Base-by-base conservation (phyloP, 1,139 yeast genomes). In the Pichia sp. region DNA sequence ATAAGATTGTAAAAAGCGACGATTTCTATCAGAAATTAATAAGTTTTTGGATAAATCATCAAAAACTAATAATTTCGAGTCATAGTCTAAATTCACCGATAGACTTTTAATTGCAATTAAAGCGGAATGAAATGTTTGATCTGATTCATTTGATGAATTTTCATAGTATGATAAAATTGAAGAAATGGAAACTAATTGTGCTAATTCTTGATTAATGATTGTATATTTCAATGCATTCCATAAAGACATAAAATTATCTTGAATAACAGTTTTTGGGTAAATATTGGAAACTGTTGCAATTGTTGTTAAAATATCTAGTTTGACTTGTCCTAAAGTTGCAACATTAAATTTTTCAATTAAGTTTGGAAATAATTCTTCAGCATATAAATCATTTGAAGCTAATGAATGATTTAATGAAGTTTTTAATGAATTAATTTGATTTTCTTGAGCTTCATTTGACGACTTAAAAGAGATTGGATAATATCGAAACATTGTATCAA, bases 401-500 rank as follows among this genome's bases (percentile, higher is more conserved):
- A 93, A 76, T 9, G 88, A 86, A 41, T 58, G 57, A 51, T 81
- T 74, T 52, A 93, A 72, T 11, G 80, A 75, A 10, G 62, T 46
- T 62, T 88, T 89, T 59, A 93, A 74, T 51, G 89, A 87, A 1
- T 75, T 78, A 1, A 90, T 79, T 0, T 96, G 81, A 56, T 90
- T 87, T 56, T 84, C 82, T 66, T 90, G 89, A 0, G 96, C 96
- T 67, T 91, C 96, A 64, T 87, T 84, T 1, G 98, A 96, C 1
- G 99, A 97, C 55, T 83, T 84, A 70, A 95, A 95, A 0, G 97
- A 87, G 50, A 95, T 91, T 5, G 99, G 99, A 70, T 91, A 95
- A 70, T 95, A 95, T 67, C 99, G 93, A 66, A 93, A 93, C 42
- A 90, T 76, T 39, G 87, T 82, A 65, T 95, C 99, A 64, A 91